These are phyloP conservation scores for Barnettozyma californica DNA, from an alignment of 805 yeast species.

Conservation along the genomic window DNA sequence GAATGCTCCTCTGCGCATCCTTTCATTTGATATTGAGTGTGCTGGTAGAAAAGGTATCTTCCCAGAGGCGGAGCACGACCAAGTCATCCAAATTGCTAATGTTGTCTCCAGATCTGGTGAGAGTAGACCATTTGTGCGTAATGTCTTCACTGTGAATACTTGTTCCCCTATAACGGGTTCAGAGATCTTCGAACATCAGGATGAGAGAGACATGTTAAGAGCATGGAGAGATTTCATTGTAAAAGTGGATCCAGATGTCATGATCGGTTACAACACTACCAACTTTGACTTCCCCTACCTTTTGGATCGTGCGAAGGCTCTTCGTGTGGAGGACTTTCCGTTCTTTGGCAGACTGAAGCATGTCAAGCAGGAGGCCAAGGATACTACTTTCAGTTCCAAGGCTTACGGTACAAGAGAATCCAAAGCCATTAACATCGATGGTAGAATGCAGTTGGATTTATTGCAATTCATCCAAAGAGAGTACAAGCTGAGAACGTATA, in stretches of 20 bases:
- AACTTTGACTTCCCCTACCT: slow-evolving; percentile 95
- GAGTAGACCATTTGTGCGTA: slow-evolving; percentile 82
- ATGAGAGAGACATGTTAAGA: slow-evolving; percentile 77
- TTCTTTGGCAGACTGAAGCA: slow-evolving; percentile 73
- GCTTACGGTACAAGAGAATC: slow-evolving; percentile 97
- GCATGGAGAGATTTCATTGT: slow-evolving; percentile 85
- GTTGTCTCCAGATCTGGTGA: slow-evolving; percentile 85
- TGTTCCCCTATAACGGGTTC: slow-evolving; percentile 95
- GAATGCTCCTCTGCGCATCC: slow-evolving; percentile 87
- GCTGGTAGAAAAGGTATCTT: slow-evolving; percentile 96
- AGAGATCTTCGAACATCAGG: slow-evolving; percentile 68
- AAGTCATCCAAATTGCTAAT: slow-evolving; percentile 95
- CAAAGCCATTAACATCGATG: slow-evolving; percentile 87
- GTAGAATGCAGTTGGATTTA: slow-evolving; percentile 91
- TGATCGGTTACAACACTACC: slow-evolving; percentile 92
- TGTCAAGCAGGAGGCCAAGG: slow-evolving; percentile 72
- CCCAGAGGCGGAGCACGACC: slow-evolving; percentile 91
- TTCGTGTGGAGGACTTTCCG: slow-evolving; percentile 64
- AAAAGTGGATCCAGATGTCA: slow-evolving; percentile 88
- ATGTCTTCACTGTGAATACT: slow-evolving; percentile 87
- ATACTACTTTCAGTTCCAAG: slow-evolving; percentile 81
- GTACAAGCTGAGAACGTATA: slow-evolving; percentile 88
- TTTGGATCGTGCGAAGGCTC: slow-evolving; percentile 76
- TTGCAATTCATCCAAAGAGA: slow-evolving; percentile 92
- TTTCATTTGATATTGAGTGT: slow-evolving; percentile 97